Evolutionary conservation across 805 yeast species (phyloP).

Genomic region (Tanozyma kutaoensis): DNA sequence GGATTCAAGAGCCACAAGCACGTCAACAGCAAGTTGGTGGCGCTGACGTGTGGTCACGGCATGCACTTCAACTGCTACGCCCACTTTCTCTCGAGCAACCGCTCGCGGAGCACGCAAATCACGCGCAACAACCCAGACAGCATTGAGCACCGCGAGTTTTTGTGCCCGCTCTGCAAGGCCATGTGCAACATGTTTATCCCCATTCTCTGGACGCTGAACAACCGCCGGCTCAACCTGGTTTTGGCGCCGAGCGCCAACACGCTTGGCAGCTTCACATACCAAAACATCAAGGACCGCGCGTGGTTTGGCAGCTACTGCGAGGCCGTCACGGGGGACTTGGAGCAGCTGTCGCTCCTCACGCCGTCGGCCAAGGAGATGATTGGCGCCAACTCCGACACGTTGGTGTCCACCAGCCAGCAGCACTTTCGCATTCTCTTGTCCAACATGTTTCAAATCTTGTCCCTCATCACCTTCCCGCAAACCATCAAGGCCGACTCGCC

Average conservation of each 20-base stretch:
- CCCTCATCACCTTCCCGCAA: conserved; percentile 24
- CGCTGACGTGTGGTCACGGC: conserved; percentile 86
- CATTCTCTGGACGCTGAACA: conserved; percentile 43
- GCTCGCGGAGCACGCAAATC: conserved; percentile 51
- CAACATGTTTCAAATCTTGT: conserved; percentile 21
- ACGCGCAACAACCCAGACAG: conserved; percentile 77
- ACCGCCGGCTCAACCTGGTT: conserved; percentile 12
- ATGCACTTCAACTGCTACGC: conserved; percentile 75
- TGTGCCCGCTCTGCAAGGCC: conserved; percentile 88
- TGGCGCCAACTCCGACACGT: conserved; percentile 5
- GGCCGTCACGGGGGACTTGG: conserved; percentile 10
- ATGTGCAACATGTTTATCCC: conserved; percentile 79
- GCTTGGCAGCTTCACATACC: conserved; percentile 6
- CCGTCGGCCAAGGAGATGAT: conserved; percentile 16
- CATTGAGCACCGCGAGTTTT: conserved; percentile 52
- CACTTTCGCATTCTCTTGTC: conserved; percentile 15
- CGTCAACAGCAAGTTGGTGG: conserved; percentile 31
- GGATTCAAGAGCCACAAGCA: conserved; percentile 39
- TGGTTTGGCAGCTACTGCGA: conserved; percentile 15
- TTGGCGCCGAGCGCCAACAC: conserved; percentile 1
- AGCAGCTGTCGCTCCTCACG: conserved; percentile 11
- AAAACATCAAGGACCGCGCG: conserved; percentile 5
- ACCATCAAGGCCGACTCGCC: conserved; percentile 21
- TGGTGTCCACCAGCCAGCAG: conserved; percentile 6
- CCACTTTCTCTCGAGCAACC: conserved; percentile 44